Percentiles rank a stretch among this genome's conserved stretches.
phyloP scores from a whole-genome alignment of 2,329 filamentous ascomycete genomes.

The Aspergillus latus region DNA sequence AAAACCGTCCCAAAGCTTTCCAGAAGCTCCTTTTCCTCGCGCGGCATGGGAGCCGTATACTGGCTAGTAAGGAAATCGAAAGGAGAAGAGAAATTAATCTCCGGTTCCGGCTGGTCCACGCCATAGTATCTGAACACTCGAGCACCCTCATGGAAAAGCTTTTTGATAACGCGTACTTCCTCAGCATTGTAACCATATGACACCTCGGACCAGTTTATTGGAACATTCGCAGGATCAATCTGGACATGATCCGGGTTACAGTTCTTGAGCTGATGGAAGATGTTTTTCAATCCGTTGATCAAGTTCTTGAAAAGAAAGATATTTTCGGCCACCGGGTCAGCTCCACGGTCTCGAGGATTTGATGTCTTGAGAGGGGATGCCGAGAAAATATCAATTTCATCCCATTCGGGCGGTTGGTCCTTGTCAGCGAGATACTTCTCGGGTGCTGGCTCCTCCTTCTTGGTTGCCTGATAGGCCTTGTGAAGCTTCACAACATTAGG shows the following conservation, averaged over 20 bases:
- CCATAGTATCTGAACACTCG: constrained; percentile 97
- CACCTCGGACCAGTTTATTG: constrained; percentile 90
- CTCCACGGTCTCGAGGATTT: constrained; percentile 82
- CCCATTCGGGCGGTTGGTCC: constrained; percentile 83
- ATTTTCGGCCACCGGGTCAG: constrained; percentile 91
- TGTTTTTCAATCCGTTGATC: constrained; percentile 92
- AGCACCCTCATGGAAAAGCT: constrained; percentile 93
- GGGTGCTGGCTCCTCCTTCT: constrained; percentile 64
- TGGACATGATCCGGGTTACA: constrained; percentile 72
- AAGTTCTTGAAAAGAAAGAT: constrained; percentile 97
- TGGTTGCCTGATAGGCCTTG: constrained; percentile 76
- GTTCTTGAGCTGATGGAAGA: constrained; percentile 89
- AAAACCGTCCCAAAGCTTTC: constrained; percentile 99
- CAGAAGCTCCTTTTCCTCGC: constrained; percentile 95
- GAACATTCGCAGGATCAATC: constrained; percentile 75
- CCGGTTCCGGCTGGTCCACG: constrained; percentile 72
- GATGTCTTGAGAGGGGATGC: constrained; percentile 95
- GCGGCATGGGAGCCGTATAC: constrained; percentile 88
- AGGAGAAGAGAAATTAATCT: constrained; percentile 74
- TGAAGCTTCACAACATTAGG: constrained; percentile 92
- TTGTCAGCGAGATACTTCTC: constrained; percentile 86
- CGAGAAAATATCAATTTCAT: constrained; percentile 95
- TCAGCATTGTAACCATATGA: constrained; percentile 96
- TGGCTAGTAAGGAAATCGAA: constrained; percentile 93
- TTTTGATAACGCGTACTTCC: constrained; percentile 93